Base-by-base conservation (phyloP, 345 rosid genomes). In the Pistacia integerrima region DNA sequence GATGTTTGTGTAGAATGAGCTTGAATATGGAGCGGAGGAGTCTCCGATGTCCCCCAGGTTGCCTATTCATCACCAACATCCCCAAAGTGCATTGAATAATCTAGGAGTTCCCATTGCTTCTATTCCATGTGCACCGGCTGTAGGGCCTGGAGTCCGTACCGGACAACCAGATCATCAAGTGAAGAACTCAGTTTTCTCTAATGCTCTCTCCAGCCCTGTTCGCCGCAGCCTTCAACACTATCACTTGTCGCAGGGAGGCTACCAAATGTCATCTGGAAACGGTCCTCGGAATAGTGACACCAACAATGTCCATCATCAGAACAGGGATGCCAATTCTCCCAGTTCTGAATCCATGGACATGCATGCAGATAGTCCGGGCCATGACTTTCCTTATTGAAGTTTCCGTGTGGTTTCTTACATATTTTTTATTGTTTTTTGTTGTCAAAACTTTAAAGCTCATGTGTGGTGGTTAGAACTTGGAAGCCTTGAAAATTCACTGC, bases 161-260 rank as follows among this genome's bases (percentile, higher is more conserved):
- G 85, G 77, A 6, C 85, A 80, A 46, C 75, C 83, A 52, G 92
- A 90, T 77, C 74, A 77, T n/a, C 88, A 86, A 77, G 82, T 77
- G 4, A 91, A 91, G 80, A 55, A 80, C 82, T 76, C 83, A 0
- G 88, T 85, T 28, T 84, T 88, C 78, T 86, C 88, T 2, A 81
- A 83, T 66, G 91, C 85, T 61, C 88, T 92, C 25, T 90, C 94
- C 28, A 90, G 97, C 78, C 94, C 97, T 2, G 85, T 90, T 72
- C 89, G 89, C 20, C 83, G 90, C 72, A 90, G 91, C 84, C 91
- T 90, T 71, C 94, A 90, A 72, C 84, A 83, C 58, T 88, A 81
- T 81, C 85, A 89, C 78, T 76, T 86, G 79, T 69, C 83, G 30
- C 89, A 82, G 70, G 76, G 78, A 10, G 78, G 81, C 62, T 81